These are phyloP conservation scores for Rhodotorula mucilaginosa DNA, from an alignment of 1,284 basidiomycete species.

Conservation along the genomic window DNA sequence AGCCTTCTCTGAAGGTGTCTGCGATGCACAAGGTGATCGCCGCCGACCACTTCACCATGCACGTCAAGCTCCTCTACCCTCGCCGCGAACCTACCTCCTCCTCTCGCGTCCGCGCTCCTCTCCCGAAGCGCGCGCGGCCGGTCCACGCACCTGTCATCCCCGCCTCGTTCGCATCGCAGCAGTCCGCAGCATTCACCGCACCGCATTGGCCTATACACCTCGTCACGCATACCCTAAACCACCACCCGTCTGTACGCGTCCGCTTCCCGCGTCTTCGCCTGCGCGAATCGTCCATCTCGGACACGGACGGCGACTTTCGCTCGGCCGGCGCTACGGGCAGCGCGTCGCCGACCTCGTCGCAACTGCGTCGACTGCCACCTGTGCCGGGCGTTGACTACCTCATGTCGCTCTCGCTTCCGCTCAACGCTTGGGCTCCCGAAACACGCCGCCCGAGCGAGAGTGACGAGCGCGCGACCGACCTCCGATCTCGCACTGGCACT, in stretches of 20 bases:
- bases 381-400: conserved; percentile 21
- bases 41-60: conserved; percentile 31
- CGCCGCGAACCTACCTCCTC: too few species aligned
- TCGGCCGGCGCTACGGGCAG: neutral
- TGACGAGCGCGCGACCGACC: conserved; percentile 17
- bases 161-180: neutral
- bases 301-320: conserved; percentile 1
- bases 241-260: conserved; percentile 18
- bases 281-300: conserved; percentile 19
- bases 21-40: conserved; percentile 20
- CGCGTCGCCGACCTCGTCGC: conserved; percentile 11
- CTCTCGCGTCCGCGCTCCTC: neutral
- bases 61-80: conserved; percentile 10
- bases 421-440: conserved; percentile 29
- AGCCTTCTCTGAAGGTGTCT: conserved; percentile 17
- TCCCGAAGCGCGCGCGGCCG: neutral
- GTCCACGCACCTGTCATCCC: neutral
- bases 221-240: conserved; percentile 15
- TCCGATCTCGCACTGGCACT: conserved; percentile 8
- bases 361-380: conserved; percentile 6
- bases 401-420: conserved; percentile 29
- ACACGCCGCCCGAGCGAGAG: conserved; percentile 10
- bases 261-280: conserved; percentile 28
- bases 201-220: neutral
- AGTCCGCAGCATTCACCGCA: neutral